Evolutionary conservation across 768 basidiomycete genomes (phyloP).

Genomic region (Tremella mesenterica): DNA sequence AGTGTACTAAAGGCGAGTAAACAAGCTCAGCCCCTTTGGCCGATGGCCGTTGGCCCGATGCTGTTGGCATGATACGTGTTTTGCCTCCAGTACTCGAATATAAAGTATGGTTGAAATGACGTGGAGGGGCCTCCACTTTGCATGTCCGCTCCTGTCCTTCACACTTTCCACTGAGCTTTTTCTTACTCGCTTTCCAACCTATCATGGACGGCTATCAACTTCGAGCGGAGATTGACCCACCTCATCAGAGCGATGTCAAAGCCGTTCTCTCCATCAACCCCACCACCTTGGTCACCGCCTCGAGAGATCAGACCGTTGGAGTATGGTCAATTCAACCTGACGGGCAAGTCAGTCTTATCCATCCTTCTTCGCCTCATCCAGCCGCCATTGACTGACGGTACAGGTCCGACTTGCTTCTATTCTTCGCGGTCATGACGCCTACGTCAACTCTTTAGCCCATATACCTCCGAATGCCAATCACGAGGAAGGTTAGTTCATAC

Average conservation of each 20-base stretch:
- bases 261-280: constrained; percentile 22
- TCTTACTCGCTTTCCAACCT: no score
- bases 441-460: constrained; percentile 37
- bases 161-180: no score
- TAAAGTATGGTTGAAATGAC: no score
- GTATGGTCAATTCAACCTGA: constrained; percentile 14
- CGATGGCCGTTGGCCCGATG: no score
- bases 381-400: background rate
- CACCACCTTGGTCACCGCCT: constrained; percentile 20
- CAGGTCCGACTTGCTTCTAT: constrained; percentile 18
- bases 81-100: no score
- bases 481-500: constrained; percentile 9
- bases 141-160: no score
- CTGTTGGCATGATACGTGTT: no score
- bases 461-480: constrained; percentile 11
- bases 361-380: no score
- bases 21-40: no score
- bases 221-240: constrained; percentile 8
- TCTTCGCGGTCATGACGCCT: constrained; percentile 29
- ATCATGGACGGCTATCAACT: constrained; percentile 8
- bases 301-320: constrained; percentile 26
- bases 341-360: no score
- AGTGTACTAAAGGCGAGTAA: no score
- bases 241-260: constrained; percentile 29
- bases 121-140: no score